Evolutionary conservation across 306 rosid species (phyloP), one percentile per base, ranked within the genome.

Genomic region (Prunus kanzakura): DNA sequence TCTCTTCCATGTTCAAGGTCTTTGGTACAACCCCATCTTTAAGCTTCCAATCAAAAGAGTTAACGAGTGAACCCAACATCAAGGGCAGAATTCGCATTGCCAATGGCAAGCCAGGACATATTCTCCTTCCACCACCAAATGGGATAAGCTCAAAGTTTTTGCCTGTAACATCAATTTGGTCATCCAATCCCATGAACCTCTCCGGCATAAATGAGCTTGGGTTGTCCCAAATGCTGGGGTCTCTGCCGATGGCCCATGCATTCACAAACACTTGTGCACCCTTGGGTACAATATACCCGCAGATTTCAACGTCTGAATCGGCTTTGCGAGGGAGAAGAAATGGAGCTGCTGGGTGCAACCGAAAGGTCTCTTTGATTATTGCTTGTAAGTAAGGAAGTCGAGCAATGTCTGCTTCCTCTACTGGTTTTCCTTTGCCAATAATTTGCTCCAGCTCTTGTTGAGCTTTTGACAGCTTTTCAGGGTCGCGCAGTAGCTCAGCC

Each of bases 1-100:
- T 82, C 20, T 71, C 84, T 1, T 82, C 75, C 82, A 79, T 75
- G 52, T 73, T 29, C 69, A 82, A 11, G 3, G 23, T 72, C 23
- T 78, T 25, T 18, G 50, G 71, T 46, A 61, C 20, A 57, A 62
- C 61, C 4, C 77, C 72, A 76, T 61, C 70, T 54, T 82, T 84
- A 64, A 82, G 74, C 72, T 75, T 72, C 84, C 83, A 84, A 71
- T 79, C 79, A 51, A 81, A 87, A 1, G 30, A 52, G 69, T 79
- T 79, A 6, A 87, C 10, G 6, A 80, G 60, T 1, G 82, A 82
- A 27, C 84, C 81, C 66, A 87, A 65, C 32, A 77, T 71, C 81
- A 80, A 27, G 52, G 79, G 75, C 43, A 84, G 2, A 79, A 84
- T 74, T 5, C 80, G 20, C 19, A 13, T 65, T 0, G 85, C 85